Base-by-base conservation (phyloP, 2,329 filamentous ascomycete genomes). In the Ophiostoma pallidulum region DNA sequence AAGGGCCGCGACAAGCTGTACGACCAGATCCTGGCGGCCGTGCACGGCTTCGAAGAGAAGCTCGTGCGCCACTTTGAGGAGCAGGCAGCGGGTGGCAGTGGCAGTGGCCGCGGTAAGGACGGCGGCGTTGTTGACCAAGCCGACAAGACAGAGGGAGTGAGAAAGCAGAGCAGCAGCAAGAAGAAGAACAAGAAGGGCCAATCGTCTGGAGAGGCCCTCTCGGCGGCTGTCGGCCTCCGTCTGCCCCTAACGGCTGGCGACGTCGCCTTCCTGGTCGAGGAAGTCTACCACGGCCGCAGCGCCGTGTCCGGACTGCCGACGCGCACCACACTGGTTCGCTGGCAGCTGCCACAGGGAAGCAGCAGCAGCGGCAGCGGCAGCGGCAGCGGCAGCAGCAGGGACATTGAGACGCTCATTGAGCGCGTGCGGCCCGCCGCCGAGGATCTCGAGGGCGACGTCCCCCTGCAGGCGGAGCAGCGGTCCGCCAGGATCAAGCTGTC, bases 1-100 rank as follows among this genome's bases (percentile, higher is more conserved):
- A 96, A 96, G 64, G 80, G 80, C 9, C 75, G 91, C 14, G 88
- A 94, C 41, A 95, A 94, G 67, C 82, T 95, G 74, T 95, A 96
- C 64, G 90, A 96, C 49, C 80, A 82, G 32, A 84, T 96, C 28
- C 68, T 92, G 3, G 80, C 80, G 1, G 74, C 76, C 18, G 66
- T 97, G 2, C 88, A 95, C 61, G 81, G 80, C 24, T 73, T 77
- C 13, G 87, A 96, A 61, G 89, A 94, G 61, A 83, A 86, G 49
- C 62, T 92, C 2, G 80, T 83, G 0, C 74, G 77, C 48, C 43
- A 37, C 10, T 46, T 42, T 10, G 45, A 51, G 35, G 29, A 24
- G 5, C 29, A 29, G 24, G 10, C 4, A 8, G n/a, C 16, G 16
- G 35, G 24, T 10, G 24, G 24, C 13, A 8, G 26, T 18, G 36